These are phyloP conservation scores for Colletotrichum sp. DNA, from an alignment of 2,329 filamentous ascomycete genomes.

Conservation along the genomic window DNA sequence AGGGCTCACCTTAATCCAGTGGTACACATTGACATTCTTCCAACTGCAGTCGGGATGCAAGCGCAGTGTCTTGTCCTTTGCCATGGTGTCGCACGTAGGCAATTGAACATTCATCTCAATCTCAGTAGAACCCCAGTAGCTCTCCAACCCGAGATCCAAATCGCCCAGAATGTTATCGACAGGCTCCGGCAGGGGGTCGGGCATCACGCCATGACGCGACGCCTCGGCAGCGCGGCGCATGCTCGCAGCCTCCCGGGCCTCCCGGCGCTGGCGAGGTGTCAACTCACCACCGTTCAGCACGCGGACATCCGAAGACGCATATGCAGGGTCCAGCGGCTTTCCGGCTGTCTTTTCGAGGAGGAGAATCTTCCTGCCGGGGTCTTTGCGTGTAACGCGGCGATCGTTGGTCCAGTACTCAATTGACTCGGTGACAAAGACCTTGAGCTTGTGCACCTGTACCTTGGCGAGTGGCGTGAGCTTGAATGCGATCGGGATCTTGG, in stretches of 20 bases:
- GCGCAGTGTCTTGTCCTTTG: constrained; percentile 67
- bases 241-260: constrained; percentile 52
- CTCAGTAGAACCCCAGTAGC: constrained; percentile 85
- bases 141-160: constrained; percentile 71
- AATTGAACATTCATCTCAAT: constrained; percentile 95
- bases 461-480: constrained; percentile 92
- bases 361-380: constrained; percentile 82
- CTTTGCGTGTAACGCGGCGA: constrained; percentile 83
- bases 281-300: constrained; percentile 84
- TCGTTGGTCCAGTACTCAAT: constrained; percentile 91
- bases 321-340: constrained; percentile 73
- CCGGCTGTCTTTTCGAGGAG: constrained; percentile 90
- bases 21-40: constrained; percentile 90
- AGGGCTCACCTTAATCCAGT: constrained; percentile 87
- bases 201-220: constrained; percentile 39
- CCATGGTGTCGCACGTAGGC: constrained; percentile 87
- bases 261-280: constrained; percentile 49
- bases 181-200: constrained; percentile 52
- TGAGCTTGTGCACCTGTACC: constrained; percentile 90
- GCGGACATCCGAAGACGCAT: constrained; percentile 76
- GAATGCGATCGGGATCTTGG: constrained; percentile 90
- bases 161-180: constrained; percentile 81
- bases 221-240: constrained; percentile 61
- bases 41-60: constrained; percentile 93
- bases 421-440: constrained; percentile 89